Conservation (phyloP, 208 protist species). For the Trichomonas vaginalis region DNA sequence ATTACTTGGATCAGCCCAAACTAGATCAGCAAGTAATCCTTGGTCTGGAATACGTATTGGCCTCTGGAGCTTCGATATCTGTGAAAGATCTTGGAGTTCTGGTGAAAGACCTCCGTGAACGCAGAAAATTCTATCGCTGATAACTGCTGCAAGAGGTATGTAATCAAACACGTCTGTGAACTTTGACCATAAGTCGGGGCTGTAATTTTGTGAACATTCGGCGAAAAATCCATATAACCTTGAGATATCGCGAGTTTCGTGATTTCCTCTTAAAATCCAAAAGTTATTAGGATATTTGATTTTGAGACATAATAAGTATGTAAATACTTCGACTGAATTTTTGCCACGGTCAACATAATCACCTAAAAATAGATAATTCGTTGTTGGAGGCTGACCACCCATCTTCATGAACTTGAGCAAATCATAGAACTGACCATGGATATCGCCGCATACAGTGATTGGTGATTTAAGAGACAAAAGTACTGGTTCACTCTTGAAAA, state of each 20-base stretch:
- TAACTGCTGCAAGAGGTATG: slow-evolving; percentile 87
- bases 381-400: slow-evolving; percentile 19
- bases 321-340: slow-evolving; percentile 89
- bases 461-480: slow-evolving; percentile 27
- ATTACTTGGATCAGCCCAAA: slow-evolving; percentile 91
- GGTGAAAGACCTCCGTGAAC: slow-evolving; percentile 88
- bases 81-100: slow-evolving; percentile 78
- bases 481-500: slow-evolving; percentile 38
- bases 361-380: slow-evolving; percentile 88
- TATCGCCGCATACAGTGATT: slow-evolving; percentile 33
- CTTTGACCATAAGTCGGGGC: slow-evolving; percentile 89
- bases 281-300: slow-evolving; percentile 38
- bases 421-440: slow-evolving; percentile 40
- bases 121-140: slow-evolving; percentile 98
- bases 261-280: slow-evolving; percentile 83
- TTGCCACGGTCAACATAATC: slow-evolving; percentile 98
- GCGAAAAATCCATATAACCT: slow-evolving; percentile 97
- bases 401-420: slow-evolving; percentile 30
- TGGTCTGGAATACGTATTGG: slow-evolving; percentile 64
- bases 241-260: slow-evolving; percentile 88
- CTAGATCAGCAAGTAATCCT: slow-evolving; percentile 90
- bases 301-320: slow-evolving; percentile 77
- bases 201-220: slow-evolving; percentile 88
- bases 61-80: slow-evolving; percentile 76
- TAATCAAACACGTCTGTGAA: slow-evolving; percentile 98